Percentiles rank a stretch among this genome's conserved stretches.
phyloP scores from a whole-genome alignment of 768 basidiomycete species.

The Leccinum broughii region DNA sequence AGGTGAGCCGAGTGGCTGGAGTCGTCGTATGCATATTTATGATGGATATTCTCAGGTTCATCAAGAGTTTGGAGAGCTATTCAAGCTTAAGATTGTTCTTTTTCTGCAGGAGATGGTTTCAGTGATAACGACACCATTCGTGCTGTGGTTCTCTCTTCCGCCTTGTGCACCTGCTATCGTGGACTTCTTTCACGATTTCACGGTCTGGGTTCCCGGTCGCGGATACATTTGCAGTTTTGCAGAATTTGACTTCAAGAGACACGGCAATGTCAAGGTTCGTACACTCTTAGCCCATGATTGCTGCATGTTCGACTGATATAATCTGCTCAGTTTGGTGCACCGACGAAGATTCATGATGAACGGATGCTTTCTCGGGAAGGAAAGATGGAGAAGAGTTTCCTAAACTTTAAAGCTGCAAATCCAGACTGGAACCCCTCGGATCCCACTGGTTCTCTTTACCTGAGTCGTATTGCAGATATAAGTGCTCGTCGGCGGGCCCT shows the following conservation, averaged over 20 bases:
- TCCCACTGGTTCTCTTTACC: constrained; percentile 86
- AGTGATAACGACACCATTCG: constrained; percentile 90
- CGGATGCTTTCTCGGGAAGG: constrained; percentile 85
- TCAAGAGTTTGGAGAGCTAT: constrained; percentile 86
- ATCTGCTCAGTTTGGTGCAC: constrained; percentile 75
- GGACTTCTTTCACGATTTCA: constrained; percentile 98
- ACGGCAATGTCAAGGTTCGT: constrained; percentile 85
- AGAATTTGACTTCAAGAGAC: constrained; percentile 95
- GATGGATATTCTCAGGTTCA: constrained; percentile 59
- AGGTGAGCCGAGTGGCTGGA: constrained; percentile 43
- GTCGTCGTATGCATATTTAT: background rate
- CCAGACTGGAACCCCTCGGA: constrained; percentile 95
- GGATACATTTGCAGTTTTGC: constrained; percentile 99
- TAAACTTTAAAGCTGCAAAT: constrained; percentile 94
- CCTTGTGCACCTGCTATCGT: constrained; percentile 86
- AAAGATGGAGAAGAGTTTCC: constrained; percentile 99
- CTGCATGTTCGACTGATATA: background rate
- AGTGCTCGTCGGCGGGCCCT: constrained; percentile 45
- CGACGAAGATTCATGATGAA: constrained; percentile 63
- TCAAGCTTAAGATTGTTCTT: constrained; percentile 87
- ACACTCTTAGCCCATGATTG: no score
- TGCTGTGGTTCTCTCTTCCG: constrained; percentile 92
- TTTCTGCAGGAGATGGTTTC: constrained; percentile 89
- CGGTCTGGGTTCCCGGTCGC: constrained; percentile 93
- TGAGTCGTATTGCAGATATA: constrained; percentile 78